phyloP scores from a whole-genome alignment of 1,284 basidiomycete genomes.

The Cerioporus squamosus region DNA sequence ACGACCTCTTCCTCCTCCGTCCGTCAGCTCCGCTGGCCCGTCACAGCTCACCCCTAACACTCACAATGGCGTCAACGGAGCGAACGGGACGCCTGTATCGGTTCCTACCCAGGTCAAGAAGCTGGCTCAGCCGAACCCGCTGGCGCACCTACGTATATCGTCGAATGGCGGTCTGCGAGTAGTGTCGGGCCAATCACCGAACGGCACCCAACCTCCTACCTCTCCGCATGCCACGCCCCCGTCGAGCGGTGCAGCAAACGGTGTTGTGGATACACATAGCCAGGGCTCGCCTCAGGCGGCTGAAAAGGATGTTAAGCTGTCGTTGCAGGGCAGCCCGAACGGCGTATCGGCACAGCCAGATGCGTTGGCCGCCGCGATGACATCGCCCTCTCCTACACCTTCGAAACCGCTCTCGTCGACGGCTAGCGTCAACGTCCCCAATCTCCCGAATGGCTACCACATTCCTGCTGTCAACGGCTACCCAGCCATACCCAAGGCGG shows the following conservation, averaged over 20 bases:
- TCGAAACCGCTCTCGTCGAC: conserved; percentile 47
- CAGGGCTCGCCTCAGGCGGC: conserved; percentile 9
- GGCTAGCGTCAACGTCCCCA: conserved; percentile 31
- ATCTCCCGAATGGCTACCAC: conserved; percentile 49
- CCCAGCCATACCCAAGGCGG: conserved; percentile 37
- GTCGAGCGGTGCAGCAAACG: conserved; percentile 25
- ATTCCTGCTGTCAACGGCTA: conserved; percentile 47
- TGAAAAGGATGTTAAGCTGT: conserved; percentile 28
- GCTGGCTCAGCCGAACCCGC: conserved; percentile 47
- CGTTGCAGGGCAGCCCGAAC: conserved; percentile 20
- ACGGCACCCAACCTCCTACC: conserved; percentile 19
- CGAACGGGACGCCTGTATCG: conserved; percentile 35
- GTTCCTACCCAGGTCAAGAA: conserved; percentile 61
- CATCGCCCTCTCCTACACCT: conserved; percentile 40
- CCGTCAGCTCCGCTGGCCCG: conserved; percentile 15
- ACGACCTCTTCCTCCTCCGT: conserved; percentile 14
- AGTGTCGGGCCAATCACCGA: conserved; percentile 5
- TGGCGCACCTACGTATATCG: conserved; percentile 61
- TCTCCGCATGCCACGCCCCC: conserved; percentile 44
- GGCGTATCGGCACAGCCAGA: conserved; percentile 16
- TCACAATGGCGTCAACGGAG: conserved; percentile 3
- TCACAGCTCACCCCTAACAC: conserved; percentile 33
- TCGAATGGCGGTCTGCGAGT: conserved; percentile 59
- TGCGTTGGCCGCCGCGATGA: conserved; percentile 13
- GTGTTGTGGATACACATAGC: conserved; percentile 24